Evolutionary conservation across 2,329 filamentous ascomycete genomes (phyloP).

Genomic region (Dactylellina leptospora): DNA sequence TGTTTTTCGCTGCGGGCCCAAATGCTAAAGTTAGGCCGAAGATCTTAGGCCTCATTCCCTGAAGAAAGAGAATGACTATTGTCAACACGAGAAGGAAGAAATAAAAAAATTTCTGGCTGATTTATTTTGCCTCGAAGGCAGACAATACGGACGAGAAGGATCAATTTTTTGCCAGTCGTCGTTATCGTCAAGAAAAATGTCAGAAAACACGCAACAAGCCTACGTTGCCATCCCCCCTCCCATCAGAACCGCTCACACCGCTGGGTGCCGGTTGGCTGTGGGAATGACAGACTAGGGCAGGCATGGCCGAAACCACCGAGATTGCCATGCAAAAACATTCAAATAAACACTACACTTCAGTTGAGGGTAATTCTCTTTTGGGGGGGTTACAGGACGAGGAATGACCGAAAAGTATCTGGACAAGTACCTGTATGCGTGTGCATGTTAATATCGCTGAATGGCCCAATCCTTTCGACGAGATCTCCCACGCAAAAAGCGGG

Average conservation of each 20-base stretch:
- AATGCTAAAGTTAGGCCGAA: constrained; percentile 38
- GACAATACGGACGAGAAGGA: constrained; percentile 1
- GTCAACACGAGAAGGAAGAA: too few species aligned
- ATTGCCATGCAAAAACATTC: too few species aligned
- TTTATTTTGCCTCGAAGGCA: constrained; percentile 19
- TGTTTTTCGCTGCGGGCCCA: background rate
- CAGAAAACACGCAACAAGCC: constrained; percentile 42
- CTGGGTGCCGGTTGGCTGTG: constrained; percentile 51
- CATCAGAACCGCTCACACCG: constrained; percentile 39
- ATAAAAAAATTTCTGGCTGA: constrained; percentile 19
- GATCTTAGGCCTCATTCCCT: constrained; percentile 46
- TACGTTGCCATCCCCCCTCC: constrained; percentile 34
- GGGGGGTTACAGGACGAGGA: background rate
- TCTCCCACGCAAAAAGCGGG: constrained; percentile 47
- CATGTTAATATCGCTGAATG: constrained; percentile 32
- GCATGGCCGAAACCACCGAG: constrained; percentile 24
- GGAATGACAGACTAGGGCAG: constrained; percentile 51
- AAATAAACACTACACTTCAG: too few species aligned
- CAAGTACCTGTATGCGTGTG: constrained; percentile 28
- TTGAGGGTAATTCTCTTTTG: background rate
- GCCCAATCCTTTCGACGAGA: constrained; percentile 48
- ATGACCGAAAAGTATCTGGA: background rate
- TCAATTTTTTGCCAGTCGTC: background rate
- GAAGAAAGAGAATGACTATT: background rate
- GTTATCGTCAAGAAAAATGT: constrained; percentile 30